Evolutionary conservation across 2,329 filamentous ascomycete species (phyloP).

Genomic region (Fusarium succisae): DNA sequence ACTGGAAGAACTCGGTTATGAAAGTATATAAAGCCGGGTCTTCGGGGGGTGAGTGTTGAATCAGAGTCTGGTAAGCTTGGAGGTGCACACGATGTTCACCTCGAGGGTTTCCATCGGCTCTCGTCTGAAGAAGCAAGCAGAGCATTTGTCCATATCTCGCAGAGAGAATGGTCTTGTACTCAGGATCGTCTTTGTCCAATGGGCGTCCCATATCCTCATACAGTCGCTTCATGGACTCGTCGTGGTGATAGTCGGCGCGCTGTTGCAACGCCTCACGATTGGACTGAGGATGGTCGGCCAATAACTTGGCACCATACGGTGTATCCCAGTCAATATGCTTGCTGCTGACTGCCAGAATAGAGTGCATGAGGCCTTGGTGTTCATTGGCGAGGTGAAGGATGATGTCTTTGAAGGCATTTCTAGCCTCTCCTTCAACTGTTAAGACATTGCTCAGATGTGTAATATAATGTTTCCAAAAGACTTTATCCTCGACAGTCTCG

Average conservation of each 20-base stretch:
- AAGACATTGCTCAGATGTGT: conserved; percentile 81
- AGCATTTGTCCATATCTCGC: conserved; percentile 71
- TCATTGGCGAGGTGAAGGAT: conserved; percentile 82
- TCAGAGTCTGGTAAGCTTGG: conserved; percentile 76
- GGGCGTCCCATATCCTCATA: conserved; percentile 57
- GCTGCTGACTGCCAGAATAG: conserved; percentile 83
- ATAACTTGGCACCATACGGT: conserved; percentile 63
- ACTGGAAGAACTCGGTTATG: conserved; percentile 84
- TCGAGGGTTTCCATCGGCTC: conserved; percentile 63
- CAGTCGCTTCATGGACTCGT: conserved; percentile 63
- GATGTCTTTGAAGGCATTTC: conserved; percentile 87
- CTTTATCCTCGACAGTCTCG: conserved; percentile 80
- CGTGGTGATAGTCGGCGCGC: conserved; percentile 65
- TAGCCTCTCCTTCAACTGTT: conserved; percentile 81
- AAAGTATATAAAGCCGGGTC: conserved; percentile 72
- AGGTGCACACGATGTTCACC: conserved; percentile 86
- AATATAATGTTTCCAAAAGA: conserved; percentile 86
- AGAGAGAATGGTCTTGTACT: conserved; percentile 58
- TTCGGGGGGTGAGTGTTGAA: conserved; percentile 68
- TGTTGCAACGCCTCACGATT: conserved; percentile 57
- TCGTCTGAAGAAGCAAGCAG: conserved; percentile 66
- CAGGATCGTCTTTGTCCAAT: conserved; percentile 54
- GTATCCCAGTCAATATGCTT: conserved; percentile 74
- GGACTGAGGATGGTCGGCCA: conserved; percentile 60
- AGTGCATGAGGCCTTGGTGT: conserved; percentile 89